Base-by-base conservation (phyloP, 192 early-diverging fungal species). In the Backusella liffmaniae region DNA sequence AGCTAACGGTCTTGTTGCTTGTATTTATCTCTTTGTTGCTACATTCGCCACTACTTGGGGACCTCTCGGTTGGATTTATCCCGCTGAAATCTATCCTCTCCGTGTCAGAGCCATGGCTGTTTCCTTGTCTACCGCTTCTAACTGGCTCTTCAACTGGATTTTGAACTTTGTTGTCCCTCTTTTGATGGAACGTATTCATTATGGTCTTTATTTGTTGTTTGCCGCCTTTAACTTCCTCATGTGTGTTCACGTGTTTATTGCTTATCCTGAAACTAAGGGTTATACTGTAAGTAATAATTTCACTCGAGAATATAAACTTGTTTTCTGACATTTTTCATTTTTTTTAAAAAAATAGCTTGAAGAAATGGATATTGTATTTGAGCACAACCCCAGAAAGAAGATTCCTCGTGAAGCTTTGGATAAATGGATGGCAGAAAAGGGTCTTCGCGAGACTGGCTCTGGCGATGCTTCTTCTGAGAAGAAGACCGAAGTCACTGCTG, bases 11-110 rank as follows among this genome's bases (percentile, higher is more conserved):
- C 82, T 90, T 72, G 91, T 94, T 35, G 88, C 91, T 37, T 90
- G 88, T 81, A 87, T 94, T 32, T 96, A 94, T 74, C 73, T 95
- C 56, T 97, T 96, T 79, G 91, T 96, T 49, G 87, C 85, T 67
- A 88, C 88, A 18, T 98, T 98, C 73, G 95, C 94, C 67, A 88
- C 85, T 75, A 93, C 95, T 12, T 97, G 96, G 97, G 96, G 96
- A 7, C 96, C 97, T 23, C 88, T 95, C 37, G 92, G 89, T 16
- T 98, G 95, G 96, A 91, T 94, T 80, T 96, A 96, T 77, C 92
- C 96, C 44, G 88, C 94, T 30, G 97, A 98, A 84, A 96, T 98
- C 68, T 97, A 91, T 83, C 95, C 96, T 46, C 90, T 96, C 73
- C 92, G 92, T 67, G 86, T 96, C 59, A 93, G 97, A 67, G 88